phyloP scores from a whole-genome alignment of 768 basidiomycete species.

The Peribolospora kevripleyi region DNA sequence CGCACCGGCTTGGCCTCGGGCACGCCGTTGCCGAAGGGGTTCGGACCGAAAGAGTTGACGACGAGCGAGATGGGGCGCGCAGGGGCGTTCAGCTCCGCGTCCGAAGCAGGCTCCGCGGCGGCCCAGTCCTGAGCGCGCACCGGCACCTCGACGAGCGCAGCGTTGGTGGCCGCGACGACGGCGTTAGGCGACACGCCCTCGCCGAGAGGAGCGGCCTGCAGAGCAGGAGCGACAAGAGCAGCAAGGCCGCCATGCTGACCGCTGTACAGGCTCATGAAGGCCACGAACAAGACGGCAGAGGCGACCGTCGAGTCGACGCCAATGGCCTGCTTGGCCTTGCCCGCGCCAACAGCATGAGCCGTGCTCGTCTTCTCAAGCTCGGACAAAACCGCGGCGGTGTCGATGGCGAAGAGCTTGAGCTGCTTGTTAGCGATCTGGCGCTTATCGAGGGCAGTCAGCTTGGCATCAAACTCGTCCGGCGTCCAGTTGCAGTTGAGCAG shows the following conservation, averaged over 20 bases:
- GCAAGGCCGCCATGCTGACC: slow-evolving; percentile 9
- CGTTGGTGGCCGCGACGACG: slow-evolving; percentile 14
- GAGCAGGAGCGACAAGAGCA: slow-evolving; percentile 10
- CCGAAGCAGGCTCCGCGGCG: slow-evolving; percentile 15
- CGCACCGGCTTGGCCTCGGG: slow-evolving; percentile 48
- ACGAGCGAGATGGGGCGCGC: slow-evolving; percentile 43
- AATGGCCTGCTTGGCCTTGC: slow-evolving; percentile 9
- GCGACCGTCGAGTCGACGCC: slow-evolving; percentile 21
- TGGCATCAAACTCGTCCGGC: slow-evolving; percentile 42
- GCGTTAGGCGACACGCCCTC: slow-evolving; percentile 10
- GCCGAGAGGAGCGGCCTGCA: slow-evolving; percentile 6
- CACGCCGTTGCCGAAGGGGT: slow-evolving; percentile 18
- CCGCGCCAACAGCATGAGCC: slow-evolving; percentile 29
- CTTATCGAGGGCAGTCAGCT: slow-evolving; percentile 32
- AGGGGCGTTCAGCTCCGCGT: slow-evolving; percentile 16
- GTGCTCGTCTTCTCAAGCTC: slow-evolving; percentile 38
- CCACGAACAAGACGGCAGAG: slow-evolving; percentile 38
- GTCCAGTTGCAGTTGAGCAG: slow-evolving; percentile 57
- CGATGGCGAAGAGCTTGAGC: slow-evolving; percentile 16
- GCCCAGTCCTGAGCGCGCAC: slow-evolving; percentile 23
- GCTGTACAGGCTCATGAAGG: slow-evolving; percentile 53
- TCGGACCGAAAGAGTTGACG: slow-evolving; percentile 22
- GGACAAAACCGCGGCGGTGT: neutral
- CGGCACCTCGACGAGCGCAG: slow-evolving; percentile 32
- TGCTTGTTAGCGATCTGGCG: slow-evolving; percentile 29